A percentile compares a stretch with the other conserved stretches of the same genome.
phyloP scores from a whole-genome alignment of 805 yeast genomes.

The Wickerhamomyces kurtzmanii region DNA sequence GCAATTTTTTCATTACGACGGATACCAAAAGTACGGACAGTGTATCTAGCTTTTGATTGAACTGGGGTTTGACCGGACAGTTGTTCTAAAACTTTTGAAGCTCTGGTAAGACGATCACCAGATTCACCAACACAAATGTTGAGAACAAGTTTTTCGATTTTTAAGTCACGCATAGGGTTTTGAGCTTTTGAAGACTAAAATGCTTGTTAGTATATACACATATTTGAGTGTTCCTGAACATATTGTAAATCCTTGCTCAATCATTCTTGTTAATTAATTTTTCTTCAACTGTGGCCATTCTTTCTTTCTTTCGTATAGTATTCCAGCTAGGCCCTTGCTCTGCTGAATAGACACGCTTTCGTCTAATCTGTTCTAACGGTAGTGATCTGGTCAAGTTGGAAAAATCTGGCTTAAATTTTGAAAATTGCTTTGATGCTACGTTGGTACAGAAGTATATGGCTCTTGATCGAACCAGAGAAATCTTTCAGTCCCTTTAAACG shows the following conservation, averaged over 20 bases:
- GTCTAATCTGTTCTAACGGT: no score
- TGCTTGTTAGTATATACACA: constrained; percentile 8
- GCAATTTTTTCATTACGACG: constrained; percentile 99
- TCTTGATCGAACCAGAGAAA: no score
- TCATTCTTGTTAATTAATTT: background rate
- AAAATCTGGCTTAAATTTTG: no score
- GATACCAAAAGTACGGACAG: constrained; percentile 99
- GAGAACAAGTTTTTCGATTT: constrained; percentile 98
- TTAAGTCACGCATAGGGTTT: constrained; percentile 98
- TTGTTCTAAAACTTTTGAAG: constrained; percentile 99
- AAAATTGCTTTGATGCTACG: no score
- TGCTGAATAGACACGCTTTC: no score
- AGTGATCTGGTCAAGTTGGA: no score
- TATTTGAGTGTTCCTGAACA: background rate
- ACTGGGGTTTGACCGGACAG: constrained; percentile 99
- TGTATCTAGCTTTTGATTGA: constrained; percentile 99
- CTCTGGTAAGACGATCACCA: constrained; percentile 99
- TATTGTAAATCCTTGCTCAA: background rate
- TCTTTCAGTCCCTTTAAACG: no score
- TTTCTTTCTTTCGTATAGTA: no score
- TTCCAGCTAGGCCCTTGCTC: no score
- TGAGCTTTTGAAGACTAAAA: constrained; percentile 46
- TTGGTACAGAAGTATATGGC: no score
- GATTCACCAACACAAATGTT: constrained; percentile 99
- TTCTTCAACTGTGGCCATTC: no score